These are phyloP conservation scores for Trichodelitschia bisporula DNA, from an alignment of 495 filamentous ascomycete genomes.

Conservation along the genomic window DNA sequence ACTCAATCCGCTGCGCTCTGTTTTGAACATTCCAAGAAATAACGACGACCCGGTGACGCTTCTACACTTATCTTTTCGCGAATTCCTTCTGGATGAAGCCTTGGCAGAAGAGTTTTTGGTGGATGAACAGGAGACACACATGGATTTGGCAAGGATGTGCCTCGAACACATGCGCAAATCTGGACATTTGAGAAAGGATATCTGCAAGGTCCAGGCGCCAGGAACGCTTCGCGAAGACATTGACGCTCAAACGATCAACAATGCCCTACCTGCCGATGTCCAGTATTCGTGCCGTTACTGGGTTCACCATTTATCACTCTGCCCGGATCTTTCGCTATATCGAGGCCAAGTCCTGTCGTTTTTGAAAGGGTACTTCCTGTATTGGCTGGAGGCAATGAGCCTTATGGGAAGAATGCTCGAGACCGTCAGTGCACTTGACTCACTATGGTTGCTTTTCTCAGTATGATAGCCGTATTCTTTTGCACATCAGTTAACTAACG, in stretches of 20 bases:
- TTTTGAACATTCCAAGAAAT: constrained; percentile 15
- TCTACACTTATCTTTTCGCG: constrained; percentile 25
- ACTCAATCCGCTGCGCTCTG: constrained; percentile 13
- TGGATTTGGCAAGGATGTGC: constrained; percentile 12
- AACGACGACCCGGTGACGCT: constrained; percentile 11
- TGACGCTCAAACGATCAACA: constrained; percentile 2
- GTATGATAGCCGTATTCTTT: background rate
- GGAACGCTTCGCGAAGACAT: constrained; percentile 10
- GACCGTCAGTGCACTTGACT: too few species aligned
- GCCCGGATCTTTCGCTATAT: constrained; percentile 7
- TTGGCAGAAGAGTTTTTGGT: constrained; percentile 16
- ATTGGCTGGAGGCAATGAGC: constrained; percentile 22
- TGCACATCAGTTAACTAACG: background rate
- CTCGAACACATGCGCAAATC: constrained; percentile 16
- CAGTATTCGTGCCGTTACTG: constrained; percentile 23
- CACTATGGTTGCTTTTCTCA: too few species aligned
- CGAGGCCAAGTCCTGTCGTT: constrained; percentile 13
- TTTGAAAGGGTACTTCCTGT: constrained; percentile 20
- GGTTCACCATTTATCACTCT: constrained; percentile 20
- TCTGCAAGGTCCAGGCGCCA: constrained; percentile 14
- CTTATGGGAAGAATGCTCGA: constrained; percentile 5
- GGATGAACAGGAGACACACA: constrained; percentile 15
- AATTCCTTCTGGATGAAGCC: constrained; percentile 21
- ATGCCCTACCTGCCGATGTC: constrained; percentile 11
- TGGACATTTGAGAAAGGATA: constrained; percentile 13